Evolutionary conservation across 169 alveolate species (phyloP).

Genomic region (Eimeria maxima): DNA sequence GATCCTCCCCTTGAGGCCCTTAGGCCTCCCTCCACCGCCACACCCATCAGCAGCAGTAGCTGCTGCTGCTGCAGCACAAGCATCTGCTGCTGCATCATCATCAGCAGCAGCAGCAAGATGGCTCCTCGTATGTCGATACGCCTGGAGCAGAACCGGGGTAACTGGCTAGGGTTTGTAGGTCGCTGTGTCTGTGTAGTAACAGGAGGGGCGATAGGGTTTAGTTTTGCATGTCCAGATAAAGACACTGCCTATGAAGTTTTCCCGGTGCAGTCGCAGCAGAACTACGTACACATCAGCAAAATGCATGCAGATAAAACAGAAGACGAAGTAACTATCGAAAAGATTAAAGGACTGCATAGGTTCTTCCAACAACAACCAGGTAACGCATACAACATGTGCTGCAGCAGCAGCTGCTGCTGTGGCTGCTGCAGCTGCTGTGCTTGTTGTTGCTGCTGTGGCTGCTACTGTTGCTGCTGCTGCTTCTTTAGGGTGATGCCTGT

Average conservation of each 20-base stretch:
- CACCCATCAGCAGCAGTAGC: too few relatives aligned
- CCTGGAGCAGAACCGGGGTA: background rate
- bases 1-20: too few relatives aligned
- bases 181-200: background rate
- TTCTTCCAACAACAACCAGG: conserved; percentile 5
- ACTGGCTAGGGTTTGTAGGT: background rate
- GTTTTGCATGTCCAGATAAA: background rate
- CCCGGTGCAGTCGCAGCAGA: conserved; percentile 7
- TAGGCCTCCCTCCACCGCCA: too few relatives aligned
- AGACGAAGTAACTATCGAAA: background rate
- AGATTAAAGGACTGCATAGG: background rate
- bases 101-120: background rate
- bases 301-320: background rate
- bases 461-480: background rate
- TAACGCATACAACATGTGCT: background rate
- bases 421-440: background rate
- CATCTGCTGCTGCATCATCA: background rate
- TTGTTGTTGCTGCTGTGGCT: background rate
- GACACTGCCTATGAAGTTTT: background rate
- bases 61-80: background rate
- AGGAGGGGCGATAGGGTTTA: background rate
- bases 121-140: background rate
- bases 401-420: too few relatives aligned
- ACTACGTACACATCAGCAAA: background rate
- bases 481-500: too few relatives aligned